Evolutionary conservation across 331 rosid genomes (phyloP).

Genomic region (Pyracantha coccinea): DNA sequence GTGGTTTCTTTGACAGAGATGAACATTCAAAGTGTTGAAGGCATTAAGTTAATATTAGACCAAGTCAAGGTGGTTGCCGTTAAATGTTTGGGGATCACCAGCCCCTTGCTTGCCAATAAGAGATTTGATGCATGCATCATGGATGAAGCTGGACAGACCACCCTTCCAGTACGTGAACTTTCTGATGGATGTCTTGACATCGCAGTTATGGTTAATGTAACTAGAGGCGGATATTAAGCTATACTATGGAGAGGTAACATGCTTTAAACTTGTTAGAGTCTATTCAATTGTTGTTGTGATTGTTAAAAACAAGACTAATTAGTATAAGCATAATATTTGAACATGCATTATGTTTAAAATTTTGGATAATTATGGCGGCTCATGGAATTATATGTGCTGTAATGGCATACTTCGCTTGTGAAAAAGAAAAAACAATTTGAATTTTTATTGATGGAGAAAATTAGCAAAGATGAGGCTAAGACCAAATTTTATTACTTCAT

Average conservation of each 20-base stretch:
- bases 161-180: conserved; percentile 68
- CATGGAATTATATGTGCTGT: not conserved
- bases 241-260: not conserved
- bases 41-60: conserved; percentile 54
- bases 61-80: conserved; percentile 92
- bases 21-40: conserved; percentile 49
- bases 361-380: not conserved
- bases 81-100: conserved; percentile 76
- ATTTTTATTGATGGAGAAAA: not conserved
- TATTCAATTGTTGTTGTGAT: too few species aligned
- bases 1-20: conserved; percentile 33
- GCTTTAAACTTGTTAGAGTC: not conserved
- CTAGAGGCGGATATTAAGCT: not conserved
- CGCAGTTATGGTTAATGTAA: not conserved
- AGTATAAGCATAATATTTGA: not conserved
- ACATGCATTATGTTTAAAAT: not conserved
- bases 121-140: conserved; percentile 91
- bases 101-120: conserved; percentile 71
- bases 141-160: conserved; percentile 99
- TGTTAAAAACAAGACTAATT: not conserved
- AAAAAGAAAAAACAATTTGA: not conserved
- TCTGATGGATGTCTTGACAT: not conserved
- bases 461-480: not conserved
- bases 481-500: not conserved
- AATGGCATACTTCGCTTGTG: not conserved